phyloP scores from a whole-genome alignment of 495 filamentous ascomycete species.

The Rhypophila decipiens region DNA sequence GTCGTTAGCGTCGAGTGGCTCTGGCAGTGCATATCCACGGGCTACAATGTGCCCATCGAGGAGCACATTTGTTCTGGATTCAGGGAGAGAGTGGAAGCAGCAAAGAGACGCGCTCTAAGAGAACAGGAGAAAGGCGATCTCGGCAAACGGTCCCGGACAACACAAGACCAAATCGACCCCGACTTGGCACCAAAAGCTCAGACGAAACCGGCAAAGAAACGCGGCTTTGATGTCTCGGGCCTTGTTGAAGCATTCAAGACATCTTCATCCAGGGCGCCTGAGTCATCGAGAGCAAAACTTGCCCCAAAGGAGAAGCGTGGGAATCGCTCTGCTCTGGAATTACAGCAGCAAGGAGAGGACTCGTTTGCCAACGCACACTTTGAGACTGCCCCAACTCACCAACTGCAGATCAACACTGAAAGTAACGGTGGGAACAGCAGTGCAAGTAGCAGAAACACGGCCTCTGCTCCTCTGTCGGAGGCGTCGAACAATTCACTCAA shows the following conservation, averaged over 20 bases:
- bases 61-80: conserved; percentile 31
- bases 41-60: conserved; percentile 31
- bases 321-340: background rate
- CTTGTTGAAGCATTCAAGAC: conserved; percentile 6
- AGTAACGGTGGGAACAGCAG: conserved; percentile 5
- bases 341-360: too few relatives aligned
- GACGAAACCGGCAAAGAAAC: conserved; percentile 10
- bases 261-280: conserved; percentile 1
- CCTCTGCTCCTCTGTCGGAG: conserved; percentile 32
- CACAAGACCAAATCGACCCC: conserved; percentile 11
- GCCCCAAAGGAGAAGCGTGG: too few relatives aligned
- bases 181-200: conserved; percentile 15
- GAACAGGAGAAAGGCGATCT: conserved; percentile 6
- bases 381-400: conserved; percentile 33
- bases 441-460: background rate
- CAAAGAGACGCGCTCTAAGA: background rate
- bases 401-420: conserved; percentile 7
- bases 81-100: conserved; percentile 15
- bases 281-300: background rate
- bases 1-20: conserved; percentile 77
- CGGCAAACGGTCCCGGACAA: too few relatives aligned
- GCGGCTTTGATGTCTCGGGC: conserved; percentile 13
- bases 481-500: conserved; percentile 31
- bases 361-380: conserved; percentile 21
- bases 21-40: conserved; percentile 62